Base-by-base conservation (phyloP, 139 green algal genomes). In the Chlamydomonas sp. region DNA sequence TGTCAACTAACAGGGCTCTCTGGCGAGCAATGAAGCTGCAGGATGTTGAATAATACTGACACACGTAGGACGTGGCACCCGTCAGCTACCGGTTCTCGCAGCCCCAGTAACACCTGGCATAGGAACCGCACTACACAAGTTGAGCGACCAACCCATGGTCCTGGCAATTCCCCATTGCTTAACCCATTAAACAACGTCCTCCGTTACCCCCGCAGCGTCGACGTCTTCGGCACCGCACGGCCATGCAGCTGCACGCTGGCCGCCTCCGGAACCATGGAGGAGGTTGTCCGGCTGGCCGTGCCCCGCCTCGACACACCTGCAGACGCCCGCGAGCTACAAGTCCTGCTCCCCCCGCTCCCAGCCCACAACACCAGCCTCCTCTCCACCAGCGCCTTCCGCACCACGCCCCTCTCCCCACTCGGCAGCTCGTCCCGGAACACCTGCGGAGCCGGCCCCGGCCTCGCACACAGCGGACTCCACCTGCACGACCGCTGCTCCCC, bases 171-270 rank as follows among this genome's bases (percentile, higher is more conserved):
- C 31, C 31, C 31, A 49, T 49, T 49, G 31, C 31, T 49, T 49
- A 49, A 49, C 31, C 31, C 31, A 49, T 49, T 49, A 49, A 49
- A 49, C 31, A 49, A 49, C 31, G 31, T 49, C 31, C 31, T 49
- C 31, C 31, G 31, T 49, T 49, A 49, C 31, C 31, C 31, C 74
- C 74, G 12, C 78, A 74, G 63, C 79, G 79, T 84, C 10, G 79
- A 84, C 79, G 79, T 84, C 10, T 84, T 84, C 31, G 63, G 79
- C 79, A 14, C 31, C 4, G 31, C 31, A 18, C 79, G 63, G 12
- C 12, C 63, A 63, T 75, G 79, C 79, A 75, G 63, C 79, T 63
- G 60, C 63, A 84, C 79, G 10, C 63, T 84, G 10, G 79, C 79
- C 3, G 79, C 79, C 8, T 73, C 79, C 2, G 79, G 79, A 10